Base-by-base conservation (phyloP, 73 alveolate genomes). In the Paramecium sonneborni region DNA sequence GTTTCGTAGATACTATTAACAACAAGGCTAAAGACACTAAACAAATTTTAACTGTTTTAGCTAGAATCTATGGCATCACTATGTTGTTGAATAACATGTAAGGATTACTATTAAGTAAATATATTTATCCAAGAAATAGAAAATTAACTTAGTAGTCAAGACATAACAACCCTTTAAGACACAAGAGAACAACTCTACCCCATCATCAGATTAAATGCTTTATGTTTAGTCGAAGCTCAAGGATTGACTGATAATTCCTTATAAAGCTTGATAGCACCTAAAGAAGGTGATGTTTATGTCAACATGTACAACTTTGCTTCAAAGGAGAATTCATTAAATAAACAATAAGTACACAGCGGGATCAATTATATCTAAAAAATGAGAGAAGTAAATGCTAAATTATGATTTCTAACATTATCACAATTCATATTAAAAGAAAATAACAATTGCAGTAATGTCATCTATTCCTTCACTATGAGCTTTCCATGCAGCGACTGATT, bases 161-260 rank as follows among this genome's bases (percentile, higher is more conserved):
- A 79, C 11, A 79, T 79, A 11, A 23, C 39, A 79, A 37, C 28
- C 5, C 32, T 79, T 6, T 41, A 39, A 23, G 69, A 43, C 14
- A 24, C 32, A 1, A 79, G 74, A 24, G 90, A 79, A 26, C 20
- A 21, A 79, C 52, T 79, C 7, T 79, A 30, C 5, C 41, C 44
- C 5, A 24, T 11, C 1, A 79, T 79, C 0, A 79, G 90, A 44
- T 21, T 23, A 44, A 46, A 79, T 79, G 90, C 90, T 12, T 79
- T 79, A 39, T 15, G 46, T 41, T 26, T 79, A 43, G 90, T 79
- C 7, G 90, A 79, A 43, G 44, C 62, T 2, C 18, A 79, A 34
- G 90, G 90, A 79, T 88, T 88, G 23, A 43, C 85, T 24, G 94
- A 88, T 70, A 82, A 88, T 28, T 30, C 85, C 69, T 70, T 88